A percentile compares a stretch with the other conserved stretches of the same genome.
phyloP scores from a whole-genome alignment of 2,329 filamentous ascomycete species.

The Ramularia collo-cygni region DNA sequence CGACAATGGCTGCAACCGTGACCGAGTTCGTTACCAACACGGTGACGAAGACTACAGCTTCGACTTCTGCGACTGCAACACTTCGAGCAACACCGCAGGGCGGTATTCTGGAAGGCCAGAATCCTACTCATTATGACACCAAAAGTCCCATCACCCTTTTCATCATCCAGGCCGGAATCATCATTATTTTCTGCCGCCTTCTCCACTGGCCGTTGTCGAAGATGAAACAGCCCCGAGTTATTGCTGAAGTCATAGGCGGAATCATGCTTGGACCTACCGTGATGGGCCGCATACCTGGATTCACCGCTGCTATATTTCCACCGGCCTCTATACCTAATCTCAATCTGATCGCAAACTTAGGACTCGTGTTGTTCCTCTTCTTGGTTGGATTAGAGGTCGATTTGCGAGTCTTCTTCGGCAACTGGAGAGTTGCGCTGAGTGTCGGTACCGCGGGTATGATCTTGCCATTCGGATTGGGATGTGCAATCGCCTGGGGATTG shows the following conservation, averaged over 20 bases:
- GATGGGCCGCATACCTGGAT: constrained; percentile 77
- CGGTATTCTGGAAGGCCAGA: constrained; percentile 64
- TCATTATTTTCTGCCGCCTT: constrained; percentile 66
- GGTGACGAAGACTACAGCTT: constrained; percentile 12
- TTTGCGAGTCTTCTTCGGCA: constrained; percentile 65
- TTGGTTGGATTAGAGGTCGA: constrained; percentile 84
- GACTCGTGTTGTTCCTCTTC: constrained; percentile 78
- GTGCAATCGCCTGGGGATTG: constrained; percentile 71
- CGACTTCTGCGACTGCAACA: constrained; percentile 21
- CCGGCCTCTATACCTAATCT: constrained; percentile 65
- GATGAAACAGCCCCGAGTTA: constrained; percentile 72
- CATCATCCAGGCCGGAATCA: constrained; percentile 67
- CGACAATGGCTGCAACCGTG: constrained; percentile 14
- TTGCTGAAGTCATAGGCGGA: constrained; percentile 78
- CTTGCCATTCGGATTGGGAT: constrained; percentile 75
- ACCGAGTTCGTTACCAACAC: constrained; percentile 18
- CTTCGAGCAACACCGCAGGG: constrained; percentile 49
- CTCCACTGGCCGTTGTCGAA: constrained; percentile 71
- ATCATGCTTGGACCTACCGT: constrained; percentile 81
- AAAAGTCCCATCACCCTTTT: constrained; percentile 70
- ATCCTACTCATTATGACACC: constrained; percentile 62
- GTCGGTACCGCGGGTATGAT: constrained; percentile 75
- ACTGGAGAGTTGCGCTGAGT: constrained; percentile 72
- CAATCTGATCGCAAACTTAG: constrained; percentile 72
- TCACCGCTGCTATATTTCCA: constrained; percentile 71